These are phyloP conservation scores for Psilocybe subaeruginosa DNA, from an alignment of 768 basidiomycete genomes.

Conservation along the genomic window DNA sequence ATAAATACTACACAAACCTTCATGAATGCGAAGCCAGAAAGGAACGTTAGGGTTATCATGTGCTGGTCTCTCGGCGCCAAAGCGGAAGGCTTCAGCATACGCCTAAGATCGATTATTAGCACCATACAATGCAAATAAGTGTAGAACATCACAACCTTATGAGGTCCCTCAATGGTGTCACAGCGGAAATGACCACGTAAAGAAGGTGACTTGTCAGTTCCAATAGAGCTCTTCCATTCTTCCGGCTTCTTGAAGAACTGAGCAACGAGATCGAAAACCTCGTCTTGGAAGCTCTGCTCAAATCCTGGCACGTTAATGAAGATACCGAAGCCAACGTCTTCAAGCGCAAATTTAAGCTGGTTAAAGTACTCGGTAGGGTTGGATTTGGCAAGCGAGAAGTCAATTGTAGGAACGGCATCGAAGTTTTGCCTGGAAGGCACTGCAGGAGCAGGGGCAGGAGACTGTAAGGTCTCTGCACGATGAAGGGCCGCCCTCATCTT, in stretches of 20 bases:
- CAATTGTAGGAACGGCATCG: not conserved
- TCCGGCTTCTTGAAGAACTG: not conserved
- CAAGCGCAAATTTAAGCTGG: not conserved
- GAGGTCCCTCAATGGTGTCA: not conserved
- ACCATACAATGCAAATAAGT: not conserved
- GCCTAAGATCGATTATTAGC: not conserved
- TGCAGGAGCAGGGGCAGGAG: not conserved
- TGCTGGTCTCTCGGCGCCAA: not conserved
- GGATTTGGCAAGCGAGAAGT: not conserved
- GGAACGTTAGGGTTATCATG: not conserved
- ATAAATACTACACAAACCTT: not conserved
- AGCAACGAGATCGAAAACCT: not conserved
- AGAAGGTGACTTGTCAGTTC: not conserved
- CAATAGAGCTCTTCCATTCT: not conserved
- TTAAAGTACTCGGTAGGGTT: not conserved
- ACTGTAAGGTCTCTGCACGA: not conserved
- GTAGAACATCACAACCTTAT: not conserved
- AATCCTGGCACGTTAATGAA: not conserved
- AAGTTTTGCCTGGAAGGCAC: not conserved
- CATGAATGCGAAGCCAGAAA: conserved; percentile 4
- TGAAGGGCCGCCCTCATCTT: not conserved
- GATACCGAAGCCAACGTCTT: conserved; percentile 1
- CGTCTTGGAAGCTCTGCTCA: not conserved
- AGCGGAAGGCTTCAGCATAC: not conserved
- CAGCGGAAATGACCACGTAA: not conserved